Percentiles rank a stretch among this genome's conserved stretches.
Evolutionary conservation across 129 eudicot species (phyloP).

Genomic region (Calendula officinalis): DNA sequence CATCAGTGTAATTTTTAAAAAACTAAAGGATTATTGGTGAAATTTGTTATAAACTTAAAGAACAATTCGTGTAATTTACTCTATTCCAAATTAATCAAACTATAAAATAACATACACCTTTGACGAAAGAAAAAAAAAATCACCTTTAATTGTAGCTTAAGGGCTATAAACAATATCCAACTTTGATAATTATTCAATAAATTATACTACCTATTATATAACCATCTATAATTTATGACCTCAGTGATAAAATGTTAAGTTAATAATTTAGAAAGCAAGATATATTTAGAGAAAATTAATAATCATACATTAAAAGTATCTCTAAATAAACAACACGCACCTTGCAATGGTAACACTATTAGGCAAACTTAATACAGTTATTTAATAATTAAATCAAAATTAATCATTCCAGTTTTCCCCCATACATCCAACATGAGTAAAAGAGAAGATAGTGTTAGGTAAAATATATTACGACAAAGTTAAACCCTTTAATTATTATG

Average conservation of each 20-base stretch:
- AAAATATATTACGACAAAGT: slow-evolving; percentile 18
- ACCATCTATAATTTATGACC: neutral
- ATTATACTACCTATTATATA: neutral
- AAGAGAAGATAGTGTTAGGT: neutral
- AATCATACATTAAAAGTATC: neutral
- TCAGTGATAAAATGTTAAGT: neutral
- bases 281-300: neutral
- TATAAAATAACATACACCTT: too few species aligned
- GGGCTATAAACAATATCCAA: neutral
- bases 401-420: too few species aligned
- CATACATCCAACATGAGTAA: too few species aligned
- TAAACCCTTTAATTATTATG: slow-evolving; percentile 29
- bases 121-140: too few species aligned
- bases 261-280: neutral
- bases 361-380: too few species aligned
- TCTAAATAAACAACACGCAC: neutral
- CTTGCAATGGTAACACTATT: too few species aligned
- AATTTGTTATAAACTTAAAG: too few species aligned
- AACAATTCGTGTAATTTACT: too few species aligned
- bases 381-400: too few species aligned
- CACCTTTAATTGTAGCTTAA: neutral
- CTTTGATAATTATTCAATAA: neutral
- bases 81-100: too few species aligned
- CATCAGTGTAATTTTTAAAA: too few species aligned
- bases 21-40: too few species aligned